Base-by-base conservation (phyloP, 1,284 basidiomycete species). In the Apiotrichum siamense region DNA sequence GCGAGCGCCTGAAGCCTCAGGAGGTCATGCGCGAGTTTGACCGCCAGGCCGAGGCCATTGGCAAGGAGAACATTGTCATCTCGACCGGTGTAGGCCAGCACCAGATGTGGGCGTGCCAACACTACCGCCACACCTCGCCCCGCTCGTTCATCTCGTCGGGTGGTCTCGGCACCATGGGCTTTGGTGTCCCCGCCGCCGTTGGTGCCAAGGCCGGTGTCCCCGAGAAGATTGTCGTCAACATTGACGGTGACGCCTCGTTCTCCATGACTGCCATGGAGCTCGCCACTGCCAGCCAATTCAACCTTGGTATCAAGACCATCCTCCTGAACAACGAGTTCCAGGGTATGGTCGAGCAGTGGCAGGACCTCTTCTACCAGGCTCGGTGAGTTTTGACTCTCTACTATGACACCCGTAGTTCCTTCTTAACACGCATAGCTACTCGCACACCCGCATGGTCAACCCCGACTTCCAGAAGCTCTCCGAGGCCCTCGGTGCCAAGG, bases 231-330 rank as follows among this genome's bases (percentile, higher is more conserved):
- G 93, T 98, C 48, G 79, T 98, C 42, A 92, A 98, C 75, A 86
- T 98, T 61, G 94, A 98, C 67, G 94, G 94, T 26, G 94, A 98
- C 68, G 94, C 94, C 0, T 94, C 89, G 15, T 94, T 97, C 77
- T 93, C 87, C 66, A 98, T 98, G 96, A 97, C 94, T 3, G 93
- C 91, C 0, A 98, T 97, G 96, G 96, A 98, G 76, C 83, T 97
- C 47, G 85, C 86, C 21, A 98, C 94, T 0, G 94, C 94, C 4
- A 80, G 86, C 24, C 88, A 94, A 72, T 93, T 83, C 77, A 77
- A 81, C 70, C 94, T 98, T 56, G 94, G 96, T 55, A 89, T 21
- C 27, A 18, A 52, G 55, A 37, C 88, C 33, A 77, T 93, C 59
- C 76, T 93, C 21, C 74, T 93, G 64, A 92, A 93, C 79, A 94